These are phyloP conservation scores for Jamesozyma jinghongensis DNA, from an alignment of 805 yeast species.

Conservation along the genomic window DNA sequence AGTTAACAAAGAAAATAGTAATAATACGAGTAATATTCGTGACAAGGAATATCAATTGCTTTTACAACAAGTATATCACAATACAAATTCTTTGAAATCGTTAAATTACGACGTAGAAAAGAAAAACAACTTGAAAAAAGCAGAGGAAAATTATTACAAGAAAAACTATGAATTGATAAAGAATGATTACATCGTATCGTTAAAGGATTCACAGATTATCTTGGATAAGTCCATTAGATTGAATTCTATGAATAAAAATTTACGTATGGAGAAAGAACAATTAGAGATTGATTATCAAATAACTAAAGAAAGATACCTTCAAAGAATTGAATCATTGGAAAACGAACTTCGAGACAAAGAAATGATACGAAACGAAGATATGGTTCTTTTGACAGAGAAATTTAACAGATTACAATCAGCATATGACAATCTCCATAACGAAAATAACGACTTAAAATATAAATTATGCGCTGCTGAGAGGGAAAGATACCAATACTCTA, in stretches of 20 bases:
- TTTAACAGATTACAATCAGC: not conserved
- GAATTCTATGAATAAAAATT: constrained; percentile 9
- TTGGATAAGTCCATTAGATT: constrained; percentile 2
- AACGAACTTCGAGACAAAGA: not conserved
- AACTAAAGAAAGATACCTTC: not conserved
- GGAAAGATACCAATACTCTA: not conserved
- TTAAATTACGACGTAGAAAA: constrained; percentile 11
- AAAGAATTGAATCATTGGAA: not conserved
- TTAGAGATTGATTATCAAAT: not conserved
- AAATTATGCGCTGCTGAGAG: not conserved
- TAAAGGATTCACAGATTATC: constrained; percentile 4
- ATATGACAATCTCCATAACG: not conserved
- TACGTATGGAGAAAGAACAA: constrained; percentile 1
- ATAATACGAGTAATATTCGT: not conserved
- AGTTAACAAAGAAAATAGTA: constrained; percentile 1
- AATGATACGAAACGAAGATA: constrained; percentile 2
- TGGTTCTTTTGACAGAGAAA: constrained; percentile 6
- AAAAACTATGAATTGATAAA: constrained; percentile 23
- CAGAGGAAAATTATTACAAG: constrained; percentile 11
- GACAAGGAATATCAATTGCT: constrained; percentile 14
- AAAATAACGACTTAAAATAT: not conserved
- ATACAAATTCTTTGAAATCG: constrained; percentile 8
- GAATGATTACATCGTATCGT: constrained; percentile 3
- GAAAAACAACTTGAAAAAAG: constrained; percentile 5
- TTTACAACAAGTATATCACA: constrained; percentile 19